Evolutionary conservation across 768 basidiomycete genomes (phyloP).

Genomic region (Boletus patriciae): DNA sequence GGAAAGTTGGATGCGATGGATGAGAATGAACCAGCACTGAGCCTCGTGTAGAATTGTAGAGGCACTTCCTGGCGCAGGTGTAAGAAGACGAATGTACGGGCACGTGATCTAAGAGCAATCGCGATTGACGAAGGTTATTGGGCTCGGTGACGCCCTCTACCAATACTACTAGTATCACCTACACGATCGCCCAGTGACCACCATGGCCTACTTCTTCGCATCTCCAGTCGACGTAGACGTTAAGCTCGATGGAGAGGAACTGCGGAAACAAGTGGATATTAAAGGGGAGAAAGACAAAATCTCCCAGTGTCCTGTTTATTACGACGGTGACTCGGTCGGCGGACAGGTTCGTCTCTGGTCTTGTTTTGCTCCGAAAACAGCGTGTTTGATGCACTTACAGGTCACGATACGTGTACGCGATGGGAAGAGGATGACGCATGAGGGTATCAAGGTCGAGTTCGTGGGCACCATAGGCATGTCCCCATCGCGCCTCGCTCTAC

Average conservation of each 20-base stretch:
- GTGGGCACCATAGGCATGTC: constrained; percentile 88
- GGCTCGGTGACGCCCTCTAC: background rate
- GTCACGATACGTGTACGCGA: constrained; percentile 87
- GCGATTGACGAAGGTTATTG: background rate
- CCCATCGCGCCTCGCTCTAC: background rate
- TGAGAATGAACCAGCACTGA: background rate
- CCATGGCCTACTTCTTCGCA: constrained; percentile 83
- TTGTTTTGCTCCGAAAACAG: background rate
- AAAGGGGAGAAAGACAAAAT: constrained; percentile 88
- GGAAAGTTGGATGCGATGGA: background rate
- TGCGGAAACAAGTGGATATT: constrained; percentile 84
- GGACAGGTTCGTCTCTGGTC: constrained; percentile 64
- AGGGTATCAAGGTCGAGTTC: constrained; percentile 97
- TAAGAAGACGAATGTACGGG: background rate
- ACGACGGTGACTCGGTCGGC: constrained; percentile 89
- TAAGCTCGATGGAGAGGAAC: constrained; percentile 82
- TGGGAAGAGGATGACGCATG: constrained; percentile 92
- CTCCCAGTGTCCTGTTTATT: constrained; percentile 87
- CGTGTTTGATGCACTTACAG: constrained; percentile 39
- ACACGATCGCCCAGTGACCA: background rate
- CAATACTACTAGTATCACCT: background rate
- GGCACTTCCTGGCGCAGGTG: no score
- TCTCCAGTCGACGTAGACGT: constrained; percentile 91
- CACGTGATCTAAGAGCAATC: constrained; percentile 12
- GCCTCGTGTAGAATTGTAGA: no score